Percentiles rank a stretch among this genome's conserved stretches.
Evolutionary conservation across 2,329 filamentous ascomycete genomes (phyloP).

Genomic region (Fusarium falciforme): DNA sequence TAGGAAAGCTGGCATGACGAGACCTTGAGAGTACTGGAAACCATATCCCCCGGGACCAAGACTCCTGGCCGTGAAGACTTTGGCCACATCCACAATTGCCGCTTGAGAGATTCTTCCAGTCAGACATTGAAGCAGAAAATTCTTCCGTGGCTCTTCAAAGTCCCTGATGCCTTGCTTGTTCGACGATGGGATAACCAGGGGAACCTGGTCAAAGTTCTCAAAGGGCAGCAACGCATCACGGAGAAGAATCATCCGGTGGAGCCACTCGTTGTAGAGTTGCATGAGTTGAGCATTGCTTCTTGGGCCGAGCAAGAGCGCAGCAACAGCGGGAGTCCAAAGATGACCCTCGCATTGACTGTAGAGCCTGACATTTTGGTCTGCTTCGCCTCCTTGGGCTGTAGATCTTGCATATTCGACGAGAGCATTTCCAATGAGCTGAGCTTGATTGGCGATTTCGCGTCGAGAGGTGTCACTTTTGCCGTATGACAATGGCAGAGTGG

Average conservation of each 20-base stretch:
- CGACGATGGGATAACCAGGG: background rate
- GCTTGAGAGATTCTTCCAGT: background rate
- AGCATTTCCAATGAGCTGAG: background rate
- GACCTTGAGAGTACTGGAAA: background rate
- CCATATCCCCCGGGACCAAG: background rate
- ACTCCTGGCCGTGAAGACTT: background rate
- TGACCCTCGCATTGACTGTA: background rate
- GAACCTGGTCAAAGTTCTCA: background rate
- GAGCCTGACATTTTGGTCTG: background rate
- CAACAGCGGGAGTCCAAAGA: background rate
- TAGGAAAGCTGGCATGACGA: background rate
- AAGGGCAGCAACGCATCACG: background rate
- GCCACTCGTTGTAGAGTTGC: background rate
- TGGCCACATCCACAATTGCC: background rate
- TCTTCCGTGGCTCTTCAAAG: background rate
- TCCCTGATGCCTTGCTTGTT: background rate
- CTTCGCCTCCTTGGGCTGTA: background rate
- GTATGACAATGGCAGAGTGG: background rate
- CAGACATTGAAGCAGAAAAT: background rate
- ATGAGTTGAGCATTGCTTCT: background rate
- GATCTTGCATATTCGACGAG: background rate
- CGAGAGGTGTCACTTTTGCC: background rate
- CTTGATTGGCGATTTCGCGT: background rate
- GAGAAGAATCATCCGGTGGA: background rate
- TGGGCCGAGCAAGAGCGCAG: background rate